A percentile compares a stretch with the other conserved stretches of the same genome.
These are phyloP conservation scores for Trichoderma parareesei DNA, from an alignment of 495 filamentous ascomycete genomes.

Conservation along the genomic window DNA sequence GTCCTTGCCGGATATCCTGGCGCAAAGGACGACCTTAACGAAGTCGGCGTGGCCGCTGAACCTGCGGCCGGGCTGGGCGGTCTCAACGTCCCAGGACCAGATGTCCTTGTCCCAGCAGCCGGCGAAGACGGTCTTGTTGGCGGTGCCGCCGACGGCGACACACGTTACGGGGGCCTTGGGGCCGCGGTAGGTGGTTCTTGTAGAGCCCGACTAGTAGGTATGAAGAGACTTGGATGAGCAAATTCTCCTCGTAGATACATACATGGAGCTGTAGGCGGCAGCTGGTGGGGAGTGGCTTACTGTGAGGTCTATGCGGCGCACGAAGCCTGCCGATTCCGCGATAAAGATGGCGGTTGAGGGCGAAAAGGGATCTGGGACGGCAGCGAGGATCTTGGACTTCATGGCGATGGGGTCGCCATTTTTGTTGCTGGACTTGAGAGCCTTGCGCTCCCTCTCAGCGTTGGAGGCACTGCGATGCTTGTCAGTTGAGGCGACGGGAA, in stretches of 20 bases:
- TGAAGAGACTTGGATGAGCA: neutral
- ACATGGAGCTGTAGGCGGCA: too few relatives aligned
- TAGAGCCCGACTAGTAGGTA: conserved; percentile 22
- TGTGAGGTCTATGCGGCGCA: conserved; percentile 63
- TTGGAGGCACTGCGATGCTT: conserved; percentile 53
- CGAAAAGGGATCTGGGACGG: conserved; percentile 58
- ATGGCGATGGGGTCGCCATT: conserved; percentile 73
- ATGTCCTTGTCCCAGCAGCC: conserved; percentile 91
- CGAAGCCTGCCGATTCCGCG: conserved; percentile 73
- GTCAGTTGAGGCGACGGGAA: neutral
- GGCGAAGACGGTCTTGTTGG: conserved; percentile 58
- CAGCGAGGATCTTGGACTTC: conserved; percentile 77
- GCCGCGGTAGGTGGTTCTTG: conserved; percentile 52
- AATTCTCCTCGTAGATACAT: neutral
- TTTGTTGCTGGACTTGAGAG: conserved; percentile 72
- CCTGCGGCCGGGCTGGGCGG: conserved; percentile 40
- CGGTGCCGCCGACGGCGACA: conserved; percentile 54
- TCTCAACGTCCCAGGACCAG: conserved; percentile 68
- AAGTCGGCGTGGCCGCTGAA: conserved; percentile 85
- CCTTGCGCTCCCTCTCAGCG: conserved; percentile 61
- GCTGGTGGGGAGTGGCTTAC: conserved; percentile 44
- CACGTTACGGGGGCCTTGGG: conserved; percentile 73
- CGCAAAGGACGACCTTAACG: conserved; percentile 64
- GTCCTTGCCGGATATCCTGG: conserved; percentile 48
- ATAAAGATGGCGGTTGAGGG: conserved; percentile 55